Percentiles rank a stretch among this genome's conserved stretches.
phyloP scores from a whole-genome alignment of 257 asterid species.

The Paulownia fortunei region DNA sequence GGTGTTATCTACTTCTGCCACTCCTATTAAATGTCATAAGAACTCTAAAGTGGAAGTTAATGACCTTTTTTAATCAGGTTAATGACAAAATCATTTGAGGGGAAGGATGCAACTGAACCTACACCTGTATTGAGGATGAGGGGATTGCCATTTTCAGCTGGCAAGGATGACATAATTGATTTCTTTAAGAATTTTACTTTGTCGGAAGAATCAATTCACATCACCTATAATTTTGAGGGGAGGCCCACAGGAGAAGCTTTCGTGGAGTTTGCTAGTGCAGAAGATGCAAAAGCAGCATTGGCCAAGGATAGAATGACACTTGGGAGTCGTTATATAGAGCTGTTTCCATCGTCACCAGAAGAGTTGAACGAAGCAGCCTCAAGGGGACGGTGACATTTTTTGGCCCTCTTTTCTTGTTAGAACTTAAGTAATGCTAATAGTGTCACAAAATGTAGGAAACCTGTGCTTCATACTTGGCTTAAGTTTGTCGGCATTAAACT shows the following conservation, averaged over 20 bases:
- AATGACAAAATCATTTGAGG: conserved; percentile 60
- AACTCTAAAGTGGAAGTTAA: not conserved
- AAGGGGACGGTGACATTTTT: conserved; percentile 57
- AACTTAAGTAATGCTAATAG: conserved; percentile 4
- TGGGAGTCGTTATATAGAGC: conserved; percentile 86
- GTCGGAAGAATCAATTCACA: conserved; percentile 72
- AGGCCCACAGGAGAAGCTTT: conserved; percentile 93
- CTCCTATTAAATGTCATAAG: not conserved
- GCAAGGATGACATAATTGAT: conserved; percentile 82
- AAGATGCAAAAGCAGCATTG: conserved; percentile 83
- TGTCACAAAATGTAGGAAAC: not conserved
- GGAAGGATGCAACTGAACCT: conserved; percentile 62
- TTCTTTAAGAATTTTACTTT: conserved; percentile 70
- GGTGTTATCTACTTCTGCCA: not conserved
- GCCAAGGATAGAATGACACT: conserved; percentile 92
- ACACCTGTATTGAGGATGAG: conserved; percentile 64
- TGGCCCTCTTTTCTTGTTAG: not conserved
- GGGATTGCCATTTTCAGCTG: conserved; percentile 85
- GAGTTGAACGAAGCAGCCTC: conserved; percentile 67
- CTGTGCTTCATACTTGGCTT: not conserved
- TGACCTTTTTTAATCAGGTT: conserved; percentile 45
- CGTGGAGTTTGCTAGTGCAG: conserved; percentile 73
- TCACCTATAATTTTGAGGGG: conserved; percentile 64
- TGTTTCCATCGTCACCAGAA: conserved; percentile 69
- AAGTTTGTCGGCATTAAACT: not conserved